Evolutionary conservation across 805 yeast species (phyloP).

Genomic region (Teunomyces lycoperdinae): DNA sequence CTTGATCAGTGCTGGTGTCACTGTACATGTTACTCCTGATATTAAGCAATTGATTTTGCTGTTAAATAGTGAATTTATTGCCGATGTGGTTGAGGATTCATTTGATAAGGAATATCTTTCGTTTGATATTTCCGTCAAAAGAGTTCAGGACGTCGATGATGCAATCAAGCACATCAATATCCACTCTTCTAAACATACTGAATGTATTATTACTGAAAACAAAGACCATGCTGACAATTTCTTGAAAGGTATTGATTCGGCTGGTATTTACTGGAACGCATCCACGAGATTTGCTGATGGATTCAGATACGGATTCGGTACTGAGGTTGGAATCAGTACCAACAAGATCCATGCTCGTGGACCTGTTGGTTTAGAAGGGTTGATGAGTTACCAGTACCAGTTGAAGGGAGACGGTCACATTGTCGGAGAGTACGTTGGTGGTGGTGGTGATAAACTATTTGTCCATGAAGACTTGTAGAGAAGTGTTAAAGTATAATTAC

Average conservation of each 20-base stretch:
- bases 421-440: conserved; percentile 88
- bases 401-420: conserved; percentile 90
- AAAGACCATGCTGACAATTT: conserved; percentile 71
- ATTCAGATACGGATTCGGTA: conserved; percentile 96
- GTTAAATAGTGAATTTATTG: conserved; percentile 26
- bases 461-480: conserved; percentile 58
- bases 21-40: conserved; percentile 63
- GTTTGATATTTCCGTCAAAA: conserved; percentile 73
- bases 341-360: conserved; percentile 98
- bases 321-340: conserved; percentile 97
- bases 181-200: conserved; percentile 97
- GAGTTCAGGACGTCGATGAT: conserved; percentile 54
- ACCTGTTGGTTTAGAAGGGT: conserved; percentile 96
- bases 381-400: conserved; percentile 93
- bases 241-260: conserved; percentile 83
- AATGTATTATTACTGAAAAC: conserved; percentile 79
- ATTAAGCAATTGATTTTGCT: conserved; percentile 30
- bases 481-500: background rate
- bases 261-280: conserved; percentile 98
- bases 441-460: conserved; percentile 81
- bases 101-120: conserved; percentile 84
- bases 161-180: conserved; percentile 86
- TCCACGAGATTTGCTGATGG: conserved; percentile 98
- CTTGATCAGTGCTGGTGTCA: conserved; percentile 65
- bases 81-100: conserved; percentile 59